These are phyloP conservation scores for Kalanchoe fedtschenkoi DNA, from an alignment of 164 flowering plant species.

Conservation along the genomic window DNA sequence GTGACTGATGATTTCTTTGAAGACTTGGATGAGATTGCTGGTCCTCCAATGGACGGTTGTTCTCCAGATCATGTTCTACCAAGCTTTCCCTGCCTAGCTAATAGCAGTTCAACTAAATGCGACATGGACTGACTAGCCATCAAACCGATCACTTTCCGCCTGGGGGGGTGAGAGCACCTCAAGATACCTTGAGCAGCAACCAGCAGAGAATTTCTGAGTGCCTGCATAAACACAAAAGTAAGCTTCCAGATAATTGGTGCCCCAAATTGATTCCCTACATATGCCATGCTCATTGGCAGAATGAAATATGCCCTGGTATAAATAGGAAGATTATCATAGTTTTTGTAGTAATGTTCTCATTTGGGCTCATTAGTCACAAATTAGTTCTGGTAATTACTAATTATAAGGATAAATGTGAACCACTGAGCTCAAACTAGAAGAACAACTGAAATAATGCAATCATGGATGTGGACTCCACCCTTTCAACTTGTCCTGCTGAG, in stretches of 20 bases:
- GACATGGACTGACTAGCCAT: neutral
- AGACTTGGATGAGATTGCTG: constrained; percentile 49
- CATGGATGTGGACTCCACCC: neutral
- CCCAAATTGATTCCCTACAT: neutral
- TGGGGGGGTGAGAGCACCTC: neutral
- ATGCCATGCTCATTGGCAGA: constrained; percentile 3
- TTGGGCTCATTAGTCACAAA: neutral
- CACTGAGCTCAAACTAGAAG: neutral
- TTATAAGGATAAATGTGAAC: neutral
- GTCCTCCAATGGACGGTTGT: constrained; percentile 14
- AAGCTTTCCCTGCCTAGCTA: neutral
- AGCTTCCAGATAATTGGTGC: neutral
- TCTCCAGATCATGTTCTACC: neutral
- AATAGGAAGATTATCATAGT: neutral
- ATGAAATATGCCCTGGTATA: neutral
- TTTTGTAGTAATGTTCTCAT: neutral
- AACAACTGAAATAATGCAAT: neutral
- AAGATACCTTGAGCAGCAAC: neutral
- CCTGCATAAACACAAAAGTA: neutral
- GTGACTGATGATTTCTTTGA: constrained; percentile 52
- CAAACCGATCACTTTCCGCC: neutral
- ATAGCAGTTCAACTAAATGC: neutral
- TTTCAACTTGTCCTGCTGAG: neutral
- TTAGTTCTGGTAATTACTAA: neutral
- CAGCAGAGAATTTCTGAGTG: neutral